Evolutionary conservation across 2,329 filamentous ascomycete species (phyloP).

Genomic region (Fusarium tanahbumbuense): DNA sequence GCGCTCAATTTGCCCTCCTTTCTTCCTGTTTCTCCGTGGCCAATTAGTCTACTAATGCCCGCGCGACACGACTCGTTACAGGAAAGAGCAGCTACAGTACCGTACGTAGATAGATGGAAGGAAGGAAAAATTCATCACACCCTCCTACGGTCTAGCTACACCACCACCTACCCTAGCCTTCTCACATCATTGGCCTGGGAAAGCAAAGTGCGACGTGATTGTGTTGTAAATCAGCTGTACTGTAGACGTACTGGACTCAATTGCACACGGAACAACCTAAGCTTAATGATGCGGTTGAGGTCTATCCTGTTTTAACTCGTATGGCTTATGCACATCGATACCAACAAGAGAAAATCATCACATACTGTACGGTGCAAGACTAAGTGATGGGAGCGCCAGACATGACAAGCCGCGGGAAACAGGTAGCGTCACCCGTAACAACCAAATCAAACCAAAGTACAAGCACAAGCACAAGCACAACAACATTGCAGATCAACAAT

Average conservation of each 20-base stretch:
- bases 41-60: constrained; percentile 16
- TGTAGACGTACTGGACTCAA: neutral
- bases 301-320: neutral
- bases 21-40: constrained; percentile 24
- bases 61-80: constrained; percentile 33
- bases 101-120: constrained; percentile 14
- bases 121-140: constrained; percentile 34
- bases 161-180: constrained; percentile 33
- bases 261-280: neutral
- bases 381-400: neutral
- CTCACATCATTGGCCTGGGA: constrained; percentile 19
- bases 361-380: neutral
- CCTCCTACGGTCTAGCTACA: constrained; percentile 27
- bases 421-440: constrained; percentile 31
- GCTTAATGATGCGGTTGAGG: constrained; percentile 14
- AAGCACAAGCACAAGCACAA: constrained; percentile 8
- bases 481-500: constrained; percentile 37
- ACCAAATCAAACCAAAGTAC: constrained; percentile 9
- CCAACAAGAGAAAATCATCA: neutral
- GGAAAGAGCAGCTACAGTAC: constrained; percentile 17
- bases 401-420: neutral
- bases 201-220: constrained; percentile 22
- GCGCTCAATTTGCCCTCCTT: constrained; percentile 17
- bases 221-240: constrained; percentile 10
- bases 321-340: neutral